Evolutionary conservation across 2,329 filamentous ascomycete genomes (phyloP), one percentile per base, ranked within the genome.

Genomic region (Tolypocladium guangdongense): DNA sequence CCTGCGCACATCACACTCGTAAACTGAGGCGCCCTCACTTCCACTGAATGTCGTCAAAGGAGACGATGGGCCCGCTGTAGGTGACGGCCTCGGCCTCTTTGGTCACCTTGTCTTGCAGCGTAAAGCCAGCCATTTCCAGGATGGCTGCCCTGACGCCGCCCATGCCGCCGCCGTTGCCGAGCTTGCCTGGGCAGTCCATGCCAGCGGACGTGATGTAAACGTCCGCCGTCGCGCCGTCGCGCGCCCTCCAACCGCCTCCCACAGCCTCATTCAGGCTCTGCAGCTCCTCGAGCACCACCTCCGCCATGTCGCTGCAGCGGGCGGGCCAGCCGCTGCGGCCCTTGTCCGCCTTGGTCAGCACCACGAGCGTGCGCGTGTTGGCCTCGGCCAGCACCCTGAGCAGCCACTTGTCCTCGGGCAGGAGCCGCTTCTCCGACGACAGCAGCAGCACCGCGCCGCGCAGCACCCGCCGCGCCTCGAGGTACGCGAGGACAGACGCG

Each of bases 261-360:
- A 62, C 56, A 4, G 56, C 55, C 2, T 46, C 39, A 20, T 66
- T 51, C 7, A 68, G 54, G 2, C 53, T 53, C 4, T 54, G 32
- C 46, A 73, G 55, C 39, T 67, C 63, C 4, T 49, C 43, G 20
- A 63, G 62, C n/a, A 72, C 53, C 33, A 57, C 55, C 4, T 51
- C 54, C 0, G 66, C 66, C 39, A 68, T 57, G 1, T 51, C 43
- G 6, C 52, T 52, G 55, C 69, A 71, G 22, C 52, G 54, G 12
- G 54, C 55, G 7, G 55, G 54, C 68, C 68, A 71, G 1, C 50
- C 58, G 12, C 60, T 60, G 33, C 62, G 65, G 45, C 59, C 63
- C 58, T 81, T 81, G 59, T 83, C 80, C 16, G 75, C 77, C 64
- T 82, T 82, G 12, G 80, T 83, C 49, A 83, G 62, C 5, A 82